Evolutionary conservation across 176 grass and related monocot species (phyloP).

Genomic region (Eremochloa ophiuroides): DNA sequence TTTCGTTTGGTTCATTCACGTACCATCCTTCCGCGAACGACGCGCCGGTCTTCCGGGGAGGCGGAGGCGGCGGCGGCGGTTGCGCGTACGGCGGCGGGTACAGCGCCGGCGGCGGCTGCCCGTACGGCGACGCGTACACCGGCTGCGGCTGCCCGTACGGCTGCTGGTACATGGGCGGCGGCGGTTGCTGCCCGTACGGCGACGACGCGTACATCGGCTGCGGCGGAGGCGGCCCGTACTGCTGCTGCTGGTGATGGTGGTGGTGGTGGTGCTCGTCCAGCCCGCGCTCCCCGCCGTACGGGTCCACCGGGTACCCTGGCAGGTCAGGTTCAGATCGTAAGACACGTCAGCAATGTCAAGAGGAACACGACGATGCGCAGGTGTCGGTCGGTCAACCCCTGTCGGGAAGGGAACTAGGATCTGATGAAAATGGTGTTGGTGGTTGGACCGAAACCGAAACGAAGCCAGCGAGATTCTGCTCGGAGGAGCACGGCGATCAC

Average conservation of each 20-base stretch:
- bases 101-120: constrained; percentile 21
- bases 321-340: neutral
- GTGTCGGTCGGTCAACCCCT: constrained; percentile 14
- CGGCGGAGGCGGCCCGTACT: neutral
- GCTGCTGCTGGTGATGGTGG: neutral
- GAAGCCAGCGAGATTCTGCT: neutral
- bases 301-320: constrained; percentile 30
- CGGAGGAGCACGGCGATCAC: neutral
- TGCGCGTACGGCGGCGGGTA: constrained; percentile 25
- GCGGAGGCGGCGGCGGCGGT: constrained; percentile 48
- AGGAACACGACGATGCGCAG: neutral
- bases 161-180: constrained; percentile 37
- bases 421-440: too few species aligned
- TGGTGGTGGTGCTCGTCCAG: constrained; percentile 18
- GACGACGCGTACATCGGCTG: neutral
- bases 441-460: too few species aligned
- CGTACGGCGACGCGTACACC: constrained; percentile 5
- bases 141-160: constrained; percentile 12
- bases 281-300: neutral
- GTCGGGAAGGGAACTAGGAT: neutral
- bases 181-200: constrained; percentile 22
- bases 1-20: too few species aligned
- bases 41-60: constrained; percentile 25
- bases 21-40: constrained; percentile 37
- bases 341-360: neutral